phyloP scores from a whole-genome alignment of 2,329 filamentous ascomycete genomes.

The Beauveria sp. region DNA sequence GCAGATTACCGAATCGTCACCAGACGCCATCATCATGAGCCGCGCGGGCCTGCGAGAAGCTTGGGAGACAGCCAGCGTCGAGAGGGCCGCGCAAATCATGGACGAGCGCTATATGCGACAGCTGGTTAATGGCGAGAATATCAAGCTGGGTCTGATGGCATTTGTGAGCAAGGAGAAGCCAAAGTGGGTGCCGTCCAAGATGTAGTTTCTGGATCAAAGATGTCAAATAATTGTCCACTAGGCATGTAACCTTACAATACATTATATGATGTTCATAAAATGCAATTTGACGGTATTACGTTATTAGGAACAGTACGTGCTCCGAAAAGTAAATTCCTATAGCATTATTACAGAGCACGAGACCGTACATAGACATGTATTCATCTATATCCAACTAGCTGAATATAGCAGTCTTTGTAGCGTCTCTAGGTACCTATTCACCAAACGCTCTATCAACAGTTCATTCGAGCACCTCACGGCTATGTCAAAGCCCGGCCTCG shows the following conservation, averaged over 20 bases:
- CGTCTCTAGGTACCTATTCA: no score
- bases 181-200: slow-evolving; percentile 39
- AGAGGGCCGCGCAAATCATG: slow-evolving; percentile 30
- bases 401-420: no score
- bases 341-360: not conserved
- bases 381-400: no score
- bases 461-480: not conserved
- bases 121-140: slow-evolving; percentile 37
- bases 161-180: slow-evolving; percentile 44
- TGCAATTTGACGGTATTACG: no score
- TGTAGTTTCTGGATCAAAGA: slow-evolving; percentile 21
- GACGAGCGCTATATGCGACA: slow-evolving; percentile 31
- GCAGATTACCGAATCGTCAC: slow-evolving; percentile 26
- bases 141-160: slow-evolving; percentile 40
- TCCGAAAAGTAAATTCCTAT: not conserved
- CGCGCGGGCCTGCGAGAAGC: slow-evolving; percentile 29
- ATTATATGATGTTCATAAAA: not conserved
- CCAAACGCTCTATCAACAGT: no score
- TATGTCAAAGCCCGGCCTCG: not conserved
- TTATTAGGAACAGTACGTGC: not conserved
- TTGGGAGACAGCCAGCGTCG: slow-evolving; percentile 33
- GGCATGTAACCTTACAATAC: not conserved
- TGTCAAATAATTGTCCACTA: no score
- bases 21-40: slow-evolving; percentile 33
- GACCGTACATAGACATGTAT: not conserved